These are phyloP conservation scores for Schizopora paradoxa DNA, from an alignment of 1,284 basidiomycete species.

Conservation along the genomic window DNA sequence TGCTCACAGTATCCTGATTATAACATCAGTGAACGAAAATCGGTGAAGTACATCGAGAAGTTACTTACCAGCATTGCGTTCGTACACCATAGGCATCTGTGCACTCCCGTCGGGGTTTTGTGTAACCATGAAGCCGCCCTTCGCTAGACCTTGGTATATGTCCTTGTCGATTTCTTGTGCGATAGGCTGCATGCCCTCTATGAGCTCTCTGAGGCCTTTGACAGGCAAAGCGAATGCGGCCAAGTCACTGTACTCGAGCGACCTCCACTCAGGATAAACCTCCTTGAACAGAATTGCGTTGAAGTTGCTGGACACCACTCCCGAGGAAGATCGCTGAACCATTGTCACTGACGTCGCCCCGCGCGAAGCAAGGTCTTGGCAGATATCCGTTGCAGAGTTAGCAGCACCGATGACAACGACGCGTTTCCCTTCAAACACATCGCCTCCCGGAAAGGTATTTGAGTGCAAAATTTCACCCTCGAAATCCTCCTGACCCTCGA, in stretches of 20 bases:
- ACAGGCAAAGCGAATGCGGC: constrained; percentile 34
- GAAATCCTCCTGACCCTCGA: constrained; percentile 22
- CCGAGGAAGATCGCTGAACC: constrained; percentile 35
- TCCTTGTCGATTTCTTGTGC: constrained; percentile 29
- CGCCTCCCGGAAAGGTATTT: constrained; percentile 26
- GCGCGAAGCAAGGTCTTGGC: constrained; percentile 30
- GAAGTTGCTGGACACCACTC: constrained; percentile 25
- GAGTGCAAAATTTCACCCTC: constrained; percentile 30
- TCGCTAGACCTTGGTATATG: constrained; percentile 31
- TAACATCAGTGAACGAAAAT: background rate
- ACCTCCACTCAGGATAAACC: constrained; percentile 36
- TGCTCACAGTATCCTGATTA: background rate
- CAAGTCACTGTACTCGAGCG: constrained; percentile 41
- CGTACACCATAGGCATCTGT: constrained; percentile 23
- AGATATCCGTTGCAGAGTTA: constrained; percentile 35
- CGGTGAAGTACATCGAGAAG: background rate
- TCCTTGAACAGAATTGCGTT: constrained; percentile 22
- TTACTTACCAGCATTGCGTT: no score
- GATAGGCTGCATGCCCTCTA: constrained; percentile 30
- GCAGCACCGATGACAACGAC: constrained; percentile 37
- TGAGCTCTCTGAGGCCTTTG: constrained; percentile 27
- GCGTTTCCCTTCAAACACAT: constrained; percentile 27
- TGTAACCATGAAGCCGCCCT: constrained; percentile 35
- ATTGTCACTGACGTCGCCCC: constrained; percentile 32
- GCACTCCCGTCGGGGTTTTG: constrained; percentile 30